Evolutionary conservation across 2,329 filamentous ascomycete genomes (phyloP), one percentile per base, ranked within the genome.

Genomic region (Aspergillus tanneri): DNA sequence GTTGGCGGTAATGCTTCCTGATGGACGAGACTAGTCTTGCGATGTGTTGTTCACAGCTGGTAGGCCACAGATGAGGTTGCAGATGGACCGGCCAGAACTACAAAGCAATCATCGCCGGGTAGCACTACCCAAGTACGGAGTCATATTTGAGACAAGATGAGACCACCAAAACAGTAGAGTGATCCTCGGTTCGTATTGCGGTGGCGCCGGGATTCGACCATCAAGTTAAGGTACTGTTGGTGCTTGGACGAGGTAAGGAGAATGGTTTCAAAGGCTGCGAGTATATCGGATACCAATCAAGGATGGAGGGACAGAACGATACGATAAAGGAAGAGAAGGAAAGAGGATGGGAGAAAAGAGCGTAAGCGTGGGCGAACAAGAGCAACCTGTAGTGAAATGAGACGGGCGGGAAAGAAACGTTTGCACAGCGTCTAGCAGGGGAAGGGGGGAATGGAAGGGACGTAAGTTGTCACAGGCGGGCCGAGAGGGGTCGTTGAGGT

Each of bases 11-110:
- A 60, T 59, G 56, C 52, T 59, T 58, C 57, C 59, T 57, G 57
- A 56, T 58, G 52, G 57, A 57, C 54, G 58, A 56, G 57, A 54
- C 52, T 59, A 63, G 53, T 54, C 45, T 48, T 60, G 55, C 49
- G 66, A 69, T 70, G 68, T 56, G 68, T 65, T 71, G 67, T 66
- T 64, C 65, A 63, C 60, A 57, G 60, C 55, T 64, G 59, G 59
- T 64, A 59, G 60, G 65, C 56, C 62, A 64, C 63, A 56, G 57
- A 55, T 54, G 54, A 60, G 59, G 62, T 68, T 64, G 60, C 63
- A 68, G 60, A 55, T 62, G 57, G 57, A 54, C 56, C 59, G 60
- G 57, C 58, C 65, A 61, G 63, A 63, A 65, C 67, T 67, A 69
- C 63, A 63, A 64, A 64, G 60, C 59, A 66, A 61, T 64, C 61